Conservation (phyloP, 2,329 filamentous ascomycete species). For the Penicillium italicum region DNA sequence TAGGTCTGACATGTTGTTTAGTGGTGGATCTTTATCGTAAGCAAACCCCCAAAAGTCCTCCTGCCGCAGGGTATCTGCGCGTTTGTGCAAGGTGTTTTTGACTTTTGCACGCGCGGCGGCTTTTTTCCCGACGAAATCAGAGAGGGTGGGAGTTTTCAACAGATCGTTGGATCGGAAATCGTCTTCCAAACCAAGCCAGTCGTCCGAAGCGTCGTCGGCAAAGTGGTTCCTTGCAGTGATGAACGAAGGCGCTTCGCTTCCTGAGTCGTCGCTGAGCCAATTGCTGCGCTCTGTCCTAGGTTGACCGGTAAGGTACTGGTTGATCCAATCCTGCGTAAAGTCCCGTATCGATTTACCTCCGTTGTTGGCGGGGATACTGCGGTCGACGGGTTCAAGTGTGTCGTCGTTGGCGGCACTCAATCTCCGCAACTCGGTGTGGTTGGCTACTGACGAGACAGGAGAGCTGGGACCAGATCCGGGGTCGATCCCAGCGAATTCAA, state of each 20-base stretch:
- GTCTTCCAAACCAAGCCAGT: slow-evolving; percentile 44
- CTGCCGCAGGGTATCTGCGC: slow-evolving; percentile 43
- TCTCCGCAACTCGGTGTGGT: slow-evolving; percentile 28
- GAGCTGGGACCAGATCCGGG: slow-evolving; percentile 35
- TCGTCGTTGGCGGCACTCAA: slow-evolving; percentile 28
- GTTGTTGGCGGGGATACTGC: slow-evolving; percentile 24
- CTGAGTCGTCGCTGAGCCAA: slow-evolving; percentile 78
- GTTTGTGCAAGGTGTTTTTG: slow-evolving; percentile 36
- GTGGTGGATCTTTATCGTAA: slow-evolving; percentile 39
- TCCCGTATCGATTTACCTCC: slow-evolving; percentile 46
- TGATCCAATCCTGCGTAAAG: slow-evolving; percentile 81
- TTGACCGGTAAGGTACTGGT: slow-evolving; percentile 72
- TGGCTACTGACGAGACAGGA: slow-evolving; percentile 31
- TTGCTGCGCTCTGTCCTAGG: slow-evolving; percentile 67
- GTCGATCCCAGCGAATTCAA: slow-evolving; percentile 50
- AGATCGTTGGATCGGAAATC: slow-evolving; percentile 38
- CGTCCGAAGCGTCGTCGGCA: slow-evolving; percentile 42
- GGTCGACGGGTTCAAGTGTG: slow-evolving; percentile 25
- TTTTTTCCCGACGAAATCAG: slow-evolving; percentile 34
- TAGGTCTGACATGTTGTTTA: slow-evolving; percentile 34
- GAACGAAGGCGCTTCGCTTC: slow-evolving; percentile 69
- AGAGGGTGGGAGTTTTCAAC: slow-evolving; percentile 40
- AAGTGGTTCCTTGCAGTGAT: slow-evolving; percentile 42
- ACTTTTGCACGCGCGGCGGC: slow-evolving; percentile 23
- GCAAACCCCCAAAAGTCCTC: slow-evolving; percentile 47